Evolutionary conservation across 345 rosid genomes (phyloP).

Genomic region (Combretum micranthum): DNA sequence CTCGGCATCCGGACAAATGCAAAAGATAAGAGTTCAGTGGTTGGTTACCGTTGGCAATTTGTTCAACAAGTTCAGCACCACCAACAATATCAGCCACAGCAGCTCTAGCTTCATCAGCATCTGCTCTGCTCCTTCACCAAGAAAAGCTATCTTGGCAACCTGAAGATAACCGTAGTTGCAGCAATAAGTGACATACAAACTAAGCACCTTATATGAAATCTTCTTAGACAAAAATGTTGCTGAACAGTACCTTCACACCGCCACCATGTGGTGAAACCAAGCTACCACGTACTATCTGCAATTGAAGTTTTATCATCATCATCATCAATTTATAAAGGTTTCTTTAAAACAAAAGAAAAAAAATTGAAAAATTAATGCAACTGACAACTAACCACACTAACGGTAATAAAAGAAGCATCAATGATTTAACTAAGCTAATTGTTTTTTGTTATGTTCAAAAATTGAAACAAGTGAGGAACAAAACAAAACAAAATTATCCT

Average conservation of each 20-base stretch:
- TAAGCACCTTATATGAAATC: too few relatives aligned
- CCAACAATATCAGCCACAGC: conserved; percentile 98
- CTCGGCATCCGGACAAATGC: neutral
- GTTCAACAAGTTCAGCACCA: conserved; percentile 76
- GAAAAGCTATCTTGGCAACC: conserved; percentile 84
- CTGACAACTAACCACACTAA: too few relatives aligned
- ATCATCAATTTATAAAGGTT: neutral
- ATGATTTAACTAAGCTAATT: too few relatives aligned
- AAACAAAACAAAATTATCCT: too few relatives aligned
- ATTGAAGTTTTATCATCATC: conserved; percentile 3
- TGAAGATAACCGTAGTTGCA: conserved; percentile 21
- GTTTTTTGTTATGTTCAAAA: too few relatives aligned
- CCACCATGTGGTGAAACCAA: conserved; percentile 80
- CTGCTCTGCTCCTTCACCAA: conserved; percentile 88
- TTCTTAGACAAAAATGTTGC: conserved; percentile 6
- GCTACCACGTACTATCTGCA: conserved; percentile 93
- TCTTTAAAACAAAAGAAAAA: too few relatives aligned
- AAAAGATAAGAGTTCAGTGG: neutral
- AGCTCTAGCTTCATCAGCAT: conserved; percentile 95
- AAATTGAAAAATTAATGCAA: too few relatives aligned
- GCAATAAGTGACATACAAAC: neutral
- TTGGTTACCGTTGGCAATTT: conserved; percentile 56
- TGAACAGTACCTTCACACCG: conserved; percentile 52
- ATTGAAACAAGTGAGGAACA: too few relatives aligned
- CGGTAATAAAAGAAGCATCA: too few relatives aligned